These are phyloP conservation scores for Suillus weaverae DNA, from an alignment of 768 basidiomycete genomes.

Conservation along the genomic window DNA sequence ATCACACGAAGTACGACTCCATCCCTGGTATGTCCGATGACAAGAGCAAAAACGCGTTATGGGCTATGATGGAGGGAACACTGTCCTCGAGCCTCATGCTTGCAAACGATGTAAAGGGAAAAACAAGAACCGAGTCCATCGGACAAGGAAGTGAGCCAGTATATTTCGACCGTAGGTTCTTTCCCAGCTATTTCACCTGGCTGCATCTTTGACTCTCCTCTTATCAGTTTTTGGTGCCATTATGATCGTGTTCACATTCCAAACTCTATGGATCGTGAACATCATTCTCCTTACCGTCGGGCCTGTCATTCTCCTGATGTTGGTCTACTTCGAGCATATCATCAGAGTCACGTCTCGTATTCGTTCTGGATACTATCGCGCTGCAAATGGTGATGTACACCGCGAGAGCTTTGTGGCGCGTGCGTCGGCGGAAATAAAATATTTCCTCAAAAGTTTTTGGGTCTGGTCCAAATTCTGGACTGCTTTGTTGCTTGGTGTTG, in stretches of 20 bases:
- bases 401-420: constrained; percentile 13
- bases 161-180: constrained; percentile 70
- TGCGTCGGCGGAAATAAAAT: constrained; percentile 26
- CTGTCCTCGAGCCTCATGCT: constrained; percentile 55
- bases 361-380: constrained; percentile 13
- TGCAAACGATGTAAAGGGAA: constrained; percentile 39
- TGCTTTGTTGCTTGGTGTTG: constrained; percentile 46
- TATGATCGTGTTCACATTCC: constrained; percentile 56
- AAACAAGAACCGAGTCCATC: constrained; percentile 17
- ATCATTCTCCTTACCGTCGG: constrained; percentile 62
- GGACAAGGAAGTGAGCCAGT: constrained; percentile 38
- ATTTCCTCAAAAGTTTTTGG: constrained; percentile 37
- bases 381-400: constrained; percentile 7
- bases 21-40: constrained; percentile 55
- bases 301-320: constrained; percentile 51
- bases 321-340: constrained; percentile 39
- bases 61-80: constrained; percentile 77
- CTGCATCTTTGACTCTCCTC: neutral
- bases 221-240: constrained; percentile 56
- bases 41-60: constrained; percentile 52
- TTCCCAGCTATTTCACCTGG: neutral
- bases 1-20: constrained; percentile 76
- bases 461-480: constrained; percentile 65
- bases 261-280: constrained; percentile 53
- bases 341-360: constrained; percentile 20